Evolutionary conservation across 1,139 yeast genomes (phyloP).

Genomic region (Hyphopichia fennica): DNA sequence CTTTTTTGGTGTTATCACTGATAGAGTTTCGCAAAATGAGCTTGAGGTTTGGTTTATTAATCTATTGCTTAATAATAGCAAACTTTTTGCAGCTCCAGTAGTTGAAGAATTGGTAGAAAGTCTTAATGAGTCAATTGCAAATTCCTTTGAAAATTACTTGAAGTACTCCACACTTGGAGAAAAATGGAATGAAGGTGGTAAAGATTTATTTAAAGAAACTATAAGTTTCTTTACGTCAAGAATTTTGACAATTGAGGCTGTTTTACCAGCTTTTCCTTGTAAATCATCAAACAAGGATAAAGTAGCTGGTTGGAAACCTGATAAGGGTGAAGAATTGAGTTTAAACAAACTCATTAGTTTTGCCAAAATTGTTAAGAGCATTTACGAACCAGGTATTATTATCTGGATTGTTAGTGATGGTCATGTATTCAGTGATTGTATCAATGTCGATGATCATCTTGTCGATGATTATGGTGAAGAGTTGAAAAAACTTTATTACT

Average conservation of each 20-base stretch:
- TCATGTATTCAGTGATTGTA: slow-evolving; percentile 66
- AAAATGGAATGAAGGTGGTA: slow-evolving; percentile 50
- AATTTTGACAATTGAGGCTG: slow-evolving; percentile 50
- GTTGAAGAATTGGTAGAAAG: slow-evolving; percentile 1
- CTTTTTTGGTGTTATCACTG: slow-evolving; percentile 27
- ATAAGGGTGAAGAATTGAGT: slow-evolving; percentile 45
- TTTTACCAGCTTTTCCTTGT: slow-evolving; percentile 65
- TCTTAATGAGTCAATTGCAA: slow-evolving; percentile 20
- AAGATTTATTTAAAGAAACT: slow-evolving; percentile 36
- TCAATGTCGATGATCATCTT: slow-evolving; percentile 50
- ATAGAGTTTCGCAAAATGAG: slow-evolving; percentile 16
- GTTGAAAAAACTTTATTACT: slow-evolving; percentile 40
- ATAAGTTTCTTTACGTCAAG: slow-evolving; percentile 51
- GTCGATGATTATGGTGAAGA: slow-evolving; percentile 49
- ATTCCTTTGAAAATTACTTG: slow-evolving; percentile 39
- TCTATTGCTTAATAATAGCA: slow-evolving; percentile 22
- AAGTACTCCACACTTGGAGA: slow-evolving; percentile 50
- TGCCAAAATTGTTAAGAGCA: slow-evolving; percentile 27
- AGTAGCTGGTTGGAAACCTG: slow-evolving; percentile 53
- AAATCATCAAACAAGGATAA: slow-evolving; percentile 57
- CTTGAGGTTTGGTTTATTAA: slow-evolving; percentile 38
- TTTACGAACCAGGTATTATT: slow-evolving; percentile 57
- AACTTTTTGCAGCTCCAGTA: slow-evolving; percentile 9
- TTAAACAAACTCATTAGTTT: slow-evolving; percentile 31
- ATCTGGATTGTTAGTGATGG: slow-evolving; percentile 64